Evolutionary conservation across 2,329 filamentous ascomycete species (phyloP).

Genomic region (Talaromyces sp.): DNA sequence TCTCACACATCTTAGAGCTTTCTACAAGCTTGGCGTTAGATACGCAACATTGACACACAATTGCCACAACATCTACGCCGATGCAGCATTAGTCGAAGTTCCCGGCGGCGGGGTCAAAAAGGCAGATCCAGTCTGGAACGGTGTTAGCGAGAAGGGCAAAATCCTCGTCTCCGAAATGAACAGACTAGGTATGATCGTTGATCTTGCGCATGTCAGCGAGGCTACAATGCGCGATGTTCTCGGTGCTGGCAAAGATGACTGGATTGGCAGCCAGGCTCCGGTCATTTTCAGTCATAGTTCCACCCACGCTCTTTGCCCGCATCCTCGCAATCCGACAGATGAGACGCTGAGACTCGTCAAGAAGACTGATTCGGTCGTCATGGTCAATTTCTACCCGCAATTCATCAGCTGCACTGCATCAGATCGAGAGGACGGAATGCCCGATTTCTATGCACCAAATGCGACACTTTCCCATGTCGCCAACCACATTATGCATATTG

Average conservation of each 20-base stretch:
- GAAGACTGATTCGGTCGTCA: conserved; percentile 70
- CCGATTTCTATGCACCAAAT: conserved; percentile 65
- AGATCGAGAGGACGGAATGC: conserved; percentile 62
- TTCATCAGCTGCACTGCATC: conserved; percentile 74
- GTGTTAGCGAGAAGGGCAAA: conserved; percentile 69
- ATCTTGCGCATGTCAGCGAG: conserved; percentile 73
- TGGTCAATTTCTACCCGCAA: conserved; percentile 84
- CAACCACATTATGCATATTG: conserved; percentile 79
- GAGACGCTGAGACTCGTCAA: conserved; percentile 76
- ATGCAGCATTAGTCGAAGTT: conserved; percentile 65
- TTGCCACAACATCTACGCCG: conserved; percentile 86
- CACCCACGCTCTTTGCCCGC: conserved; percentile 75
- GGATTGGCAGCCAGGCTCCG: conserved; percentile 73
- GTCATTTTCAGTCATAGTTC: conserved; percentile 89
- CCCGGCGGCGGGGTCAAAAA: conserved; percentile 40
- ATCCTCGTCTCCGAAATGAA: conserved; percentile 85
- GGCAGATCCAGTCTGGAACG: conserved; percentile 49
- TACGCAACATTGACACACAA: conserved; percentile 92
- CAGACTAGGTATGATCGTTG: conserved; percentile 88
- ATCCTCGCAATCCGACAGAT: conserved; percentile 88
- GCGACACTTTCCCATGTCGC: conserved; percentile 75
- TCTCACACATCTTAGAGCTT: conserved; percentile 65
- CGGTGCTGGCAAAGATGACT: conserved; percentile 57
- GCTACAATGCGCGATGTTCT: conserved; percentile 87
- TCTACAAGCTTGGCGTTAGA: conserved; percentile 74